Conservation (phyloP, 768 basidiomycete species). For the Clathrus columnatus region DNA sequence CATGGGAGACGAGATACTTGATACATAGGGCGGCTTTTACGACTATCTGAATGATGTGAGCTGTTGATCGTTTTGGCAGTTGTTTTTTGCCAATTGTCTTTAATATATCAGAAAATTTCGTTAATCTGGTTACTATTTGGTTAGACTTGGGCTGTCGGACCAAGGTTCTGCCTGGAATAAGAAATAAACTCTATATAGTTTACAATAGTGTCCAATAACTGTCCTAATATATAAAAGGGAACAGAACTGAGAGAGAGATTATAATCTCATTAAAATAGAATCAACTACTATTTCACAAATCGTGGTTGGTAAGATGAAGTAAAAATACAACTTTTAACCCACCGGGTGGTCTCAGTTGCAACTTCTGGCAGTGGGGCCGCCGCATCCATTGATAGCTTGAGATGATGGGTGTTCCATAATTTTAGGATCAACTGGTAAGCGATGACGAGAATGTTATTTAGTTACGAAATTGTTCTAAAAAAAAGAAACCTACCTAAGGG, state of each 20-base stretch:
- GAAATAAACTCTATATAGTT: neutral
- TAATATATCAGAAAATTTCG: no score
- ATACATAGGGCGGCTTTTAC: no score
- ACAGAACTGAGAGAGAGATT: neutral
- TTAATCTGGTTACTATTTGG: no score
- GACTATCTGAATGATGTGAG: no score
- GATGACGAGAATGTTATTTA: neutral
- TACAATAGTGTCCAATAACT: neutral
- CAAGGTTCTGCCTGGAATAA: neutral
- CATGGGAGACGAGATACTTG: neutral
- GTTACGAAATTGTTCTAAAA: neutral
- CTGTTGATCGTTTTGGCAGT: no score
- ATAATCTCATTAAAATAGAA: neutral
- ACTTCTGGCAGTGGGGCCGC: conserved; percentile 5
- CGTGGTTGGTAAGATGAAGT: neutral
- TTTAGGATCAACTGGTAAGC: neutral
- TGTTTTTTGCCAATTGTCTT: no score
- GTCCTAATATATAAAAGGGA: neutral
- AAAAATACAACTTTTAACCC: neutral
- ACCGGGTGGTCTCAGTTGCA: conserved; percentile 1
- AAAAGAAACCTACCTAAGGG: neutral
- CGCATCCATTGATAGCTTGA: neutral
- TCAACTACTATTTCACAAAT: neutral
- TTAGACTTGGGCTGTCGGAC: neutral
- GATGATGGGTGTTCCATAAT: neutral